Conservation (phyloP, 179 eudicot genomes). For the Corrigiola litoralis region DNA sequence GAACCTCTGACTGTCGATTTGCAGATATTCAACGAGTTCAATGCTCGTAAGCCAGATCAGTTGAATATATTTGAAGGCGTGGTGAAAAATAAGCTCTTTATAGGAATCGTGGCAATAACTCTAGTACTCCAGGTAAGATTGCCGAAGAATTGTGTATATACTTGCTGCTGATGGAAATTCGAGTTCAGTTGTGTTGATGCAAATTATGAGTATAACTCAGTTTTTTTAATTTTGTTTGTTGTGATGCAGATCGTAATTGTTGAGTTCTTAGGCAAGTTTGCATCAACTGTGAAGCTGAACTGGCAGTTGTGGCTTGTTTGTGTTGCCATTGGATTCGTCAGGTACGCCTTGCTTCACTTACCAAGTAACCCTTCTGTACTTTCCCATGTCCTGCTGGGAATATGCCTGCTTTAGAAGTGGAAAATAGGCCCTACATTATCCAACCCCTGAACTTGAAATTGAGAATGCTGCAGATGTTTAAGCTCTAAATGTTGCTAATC, state of each 20-base stretch:
- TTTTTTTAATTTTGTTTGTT: not conserved
- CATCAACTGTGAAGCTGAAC: slow-evolving; percentile 61
- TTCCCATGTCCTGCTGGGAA: too few relatives aligned
- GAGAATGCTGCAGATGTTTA: too few relatives aligned
- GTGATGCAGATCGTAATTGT: slow-evolving; percentile 54
- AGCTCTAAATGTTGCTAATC: not conserved
- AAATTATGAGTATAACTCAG: too few relatives aligned
- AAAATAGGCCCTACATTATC: not conserved
- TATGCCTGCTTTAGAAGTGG: too few relatives aligned
- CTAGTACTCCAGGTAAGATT: slow-evolving; percentile 61
- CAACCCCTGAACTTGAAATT: too few relatives aligned
- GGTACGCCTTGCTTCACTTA: slow-evolving; percentile 47
- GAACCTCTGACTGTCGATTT: slow-evolving; percentile 1
- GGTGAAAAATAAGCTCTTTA: slow-evolving; percentile 52
- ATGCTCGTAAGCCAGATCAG: slow-evolving; percentile 90
- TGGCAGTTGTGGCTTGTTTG: slow-evolving; percentile 81
- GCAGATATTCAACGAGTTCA: slow-evolving; percentile 87
- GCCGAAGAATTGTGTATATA: not conserved
- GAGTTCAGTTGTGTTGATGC: too few relatives aligned
- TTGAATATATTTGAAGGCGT: slow-evolving; percentile 69
- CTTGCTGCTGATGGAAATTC: slow-evolving; percentile 5
- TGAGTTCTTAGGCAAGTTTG: slow-evolving; percentile 75
- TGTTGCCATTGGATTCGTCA: slow-evolving; percentile 53
- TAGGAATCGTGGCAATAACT: slow-evolving; percentile 61
- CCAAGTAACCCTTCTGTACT: not conserved